phyloP scores from a whole-genome alignment of 805 yeast genomes.

The Pichia cabralensis region DNA sequence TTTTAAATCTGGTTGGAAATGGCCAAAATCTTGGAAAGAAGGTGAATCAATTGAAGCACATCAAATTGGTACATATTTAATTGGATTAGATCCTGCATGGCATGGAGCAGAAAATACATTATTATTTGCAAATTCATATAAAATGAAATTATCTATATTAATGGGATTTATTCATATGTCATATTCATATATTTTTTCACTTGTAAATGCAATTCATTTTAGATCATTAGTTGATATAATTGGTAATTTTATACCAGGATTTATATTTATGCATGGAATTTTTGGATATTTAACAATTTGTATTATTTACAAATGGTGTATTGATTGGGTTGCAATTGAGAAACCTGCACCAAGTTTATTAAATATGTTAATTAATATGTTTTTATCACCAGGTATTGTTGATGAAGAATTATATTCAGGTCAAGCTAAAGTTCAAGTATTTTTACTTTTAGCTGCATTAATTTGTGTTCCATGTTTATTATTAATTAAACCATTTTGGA shows the following conservation, averaged over 20 bases:
- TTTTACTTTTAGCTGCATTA: constrained; percentile 66
- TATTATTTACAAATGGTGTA: constrained; percentile 88
- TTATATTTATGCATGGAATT: constrained; percentile 90
- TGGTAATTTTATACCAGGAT: constrained; percentile 92
- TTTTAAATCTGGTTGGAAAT: constrained; percentile 85
- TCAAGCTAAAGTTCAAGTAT: constrained; percentile 66
- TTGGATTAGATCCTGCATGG: constrained; percentile 94
- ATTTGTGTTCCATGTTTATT: constrained; percentile 90
- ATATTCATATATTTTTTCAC: constrained; percentile 76
- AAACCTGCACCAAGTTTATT: constrained; percentile 85
- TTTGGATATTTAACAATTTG: constrained; percentile 85
- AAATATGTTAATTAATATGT: constrained; percentile 94
- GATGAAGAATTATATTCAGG: constrained; percentile 75
- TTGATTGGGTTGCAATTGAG: constrained; percentile 75
- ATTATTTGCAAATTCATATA: constrained; percentile 87
- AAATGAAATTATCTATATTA: constrained; percentile 90
- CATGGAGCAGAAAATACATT: constrained; percentile 92
- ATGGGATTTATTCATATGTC: constrained; percentile 96
- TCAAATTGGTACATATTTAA: constrained; percentile 57
- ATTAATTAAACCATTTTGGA: constrained; percentile 65
- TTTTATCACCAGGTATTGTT: constrained; percentile 81
- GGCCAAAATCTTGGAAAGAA: constrained; percentile 67
- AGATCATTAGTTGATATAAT: constrained; percentile 67
- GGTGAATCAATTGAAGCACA: constrained; percentile 66
- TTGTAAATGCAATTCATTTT: constrained; percentile 67